Base-by-base conservation (phyloP, 129 eudicot genomes). In the Sambucus nigra region DNA sequence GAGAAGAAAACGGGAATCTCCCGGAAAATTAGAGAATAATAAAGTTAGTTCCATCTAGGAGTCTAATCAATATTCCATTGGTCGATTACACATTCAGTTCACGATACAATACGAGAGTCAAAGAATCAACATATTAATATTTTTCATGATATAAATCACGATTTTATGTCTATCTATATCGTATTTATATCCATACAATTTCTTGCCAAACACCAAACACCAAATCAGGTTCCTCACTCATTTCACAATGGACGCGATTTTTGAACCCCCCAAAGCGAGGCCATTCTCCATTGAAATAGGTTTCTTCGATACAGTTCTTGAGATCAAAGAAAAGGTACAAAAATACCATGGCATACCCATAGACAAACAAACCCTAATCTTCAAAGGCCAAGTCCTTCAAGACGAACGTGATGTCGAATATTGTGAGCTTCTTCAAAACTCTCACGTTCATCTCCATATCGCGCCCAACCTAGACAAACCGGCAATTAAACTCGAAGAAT, bases 361-460 rank as follows among this genome's bases (percentile, higher is more conserved):
- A 35, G 8, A 12, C 42, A 7, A 35, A 35, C 42, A 35, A 35
- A 35, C 42, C 42, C 42, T 35, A 35, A 35, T 35, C 6, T 35
- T 35, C 42, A 3, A 35, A 12, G 13, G 13, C 13, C 13, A 7
- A 35, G 42, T 35, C 42, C 42, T 35, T 8, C 13, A 35, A 15
- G 42, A 35, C 42, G 5, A 35, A 35, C 8, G 13, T 15, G 12
- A 2, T 15, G 12, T 35, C 42, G n/a, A n/a, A n/a, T 35, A 35
- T 15, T 2, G 1, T 35, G 42, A 35, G 42, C 42, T 35, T 7
- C 13, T 15, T 7, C 42, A 35, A 35, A 15, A 35, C 3, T 76
- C 96, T 6, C 77, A 29, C 12, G 67, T 87, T 32, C 70, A 68
- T 1, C 79, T 82, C 14, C 2, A 67, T 6, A 2, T 12, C 42